Conservation (phyloP, 2,329 filamentous ascomycete genomes). For the Bertia moriformis region DNA sequence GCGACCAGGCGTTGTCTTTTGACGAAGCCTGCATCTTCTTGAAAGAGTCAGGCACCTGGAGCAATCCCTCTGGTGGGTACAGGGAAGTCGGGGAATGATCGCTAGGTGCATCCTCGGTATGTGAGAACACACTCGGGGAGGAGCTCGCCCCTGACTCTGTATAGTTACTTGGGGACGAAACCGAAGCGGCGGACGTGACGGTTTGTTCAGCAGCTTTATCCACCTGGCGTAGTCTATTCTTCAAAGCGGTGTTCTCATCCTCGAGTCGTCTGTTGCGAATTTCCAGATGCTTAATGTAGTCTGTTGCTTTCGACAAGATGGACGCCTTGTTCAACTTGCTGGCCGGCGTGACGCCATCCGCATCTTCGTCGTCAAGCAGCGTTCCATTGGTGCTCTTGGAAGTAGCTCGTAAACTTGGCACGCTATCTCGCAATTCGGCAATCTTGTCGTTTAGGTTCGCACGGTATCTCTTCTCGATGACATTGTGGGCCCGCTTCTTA, state of each 20-base stretch:
- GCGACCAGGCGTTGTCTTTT: slow-evolving; percentile 15
- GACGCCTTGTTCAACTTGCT: slow-evolving; percentile 55
- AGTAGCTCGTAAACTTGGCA: slow-evolving; percentile 48
- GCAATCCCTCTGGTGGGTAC: slow-evolving; percentile 22
- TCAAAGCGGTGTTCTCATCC: slow-evolving; percentile 40
- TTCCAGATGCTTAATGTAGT: slow-evolving; percentile 51
- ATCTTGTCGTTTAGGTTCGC: slow-evolving; percentile 79
- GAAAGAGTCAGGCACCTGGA: slow-evolving; percentile 22
- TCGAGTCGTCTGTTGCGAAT: slow-evolving; percentile 42
- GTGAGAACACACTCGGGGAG: slow-evolving; percentile 22
- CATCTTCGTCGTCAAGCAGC: slow-evolving; percentile 22
- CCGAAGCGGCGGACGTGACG: slow-evolving; percentile 17
- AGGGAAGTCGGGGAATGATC: slow-evolving; percentile 14
- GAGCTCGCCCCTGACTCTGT: slow-evolving; percentile 17
- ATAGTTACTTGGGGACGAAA: slow-evolving; percentile 22
- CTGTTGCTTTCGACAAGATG: slow-evolving; percentile 48
- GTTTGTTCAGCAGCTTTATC: slow-evolving; percentile 28
- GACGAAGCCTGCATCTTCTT: slow-evolving; percentile 10
- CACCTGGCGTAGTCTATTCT: slow-evolving; percentile 38
- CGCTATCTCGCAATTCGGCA: slow-evolving; percentile 57
- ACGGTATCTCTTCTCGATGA: slow-evolving; percentile 73
- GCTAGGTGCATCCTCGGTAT: slow-evolving; percentile 16
- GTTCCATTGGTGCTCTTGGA: not conserved
- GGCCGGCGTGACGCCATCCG: slow-evolving; percentile 34
- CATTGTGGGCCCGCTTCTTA: slow-evolving; percentile 73